Base-by-base conservation (phyloP, 495 filamentous ascomycete species). In the Darksidea phi region DNA sequence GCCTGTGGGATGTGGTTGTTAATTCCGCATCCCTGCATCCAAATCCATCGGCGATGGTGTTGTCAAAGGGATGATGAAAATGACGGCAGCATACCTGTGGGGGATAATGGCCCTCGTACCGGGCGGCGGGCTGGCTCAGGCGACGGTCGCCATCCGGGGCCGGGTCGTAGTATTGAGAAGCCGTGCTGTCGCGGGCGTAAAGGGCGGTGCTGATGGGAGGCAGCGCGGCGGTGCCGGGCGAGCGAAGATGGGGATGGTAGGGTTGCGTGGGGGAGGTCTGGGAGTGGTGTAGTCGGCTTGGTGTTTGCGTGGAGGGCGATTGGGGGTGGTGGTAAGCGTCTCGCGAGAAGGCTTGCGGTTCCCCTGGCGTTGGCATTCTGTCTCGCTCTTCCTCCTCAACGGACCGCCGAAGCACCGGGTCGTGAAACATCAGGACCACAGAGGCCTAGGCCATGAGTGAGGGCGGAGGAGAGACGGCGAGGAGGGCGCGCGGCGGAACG, bases 141-240 rank as follows among this genome's bases (percentile, higher is more conserved):
- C 59, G 58, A 24, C 69, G 51, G 46, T 73, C 62, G 36, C 70
- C 71, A 48, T 78, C 76, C 12, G 71, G 70, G 11, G 76, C 76
- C 25, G 78, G 78, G 57, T 81, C 78, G 61, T 80, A 81, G 69
- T 77, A 80, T 51, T 73, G 74, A 8, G 73, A 74, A 10, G 65
- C 46, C 0, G 73, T 52, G 48, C 61, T 67, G 21, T 72, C 69
- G 36, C 72, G 71, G 21, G 66, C 25, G 47, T 63, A 57, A 11
- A 60, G 45, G 28, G 65, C 61, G 24, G 63, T 70, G 48, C 70
- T 61, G 48, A 72, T 70, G 45, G 75, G 66, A 25, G 68, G 71
- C 21, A 75, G 67, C 34, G 43, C 60, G 54, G 69, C 70, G 23
- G 67, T 63, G 11, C 63, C 41, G 10, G 74, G 73, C 24, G 74